These are phyloP conservation scores for Spathaspora girioi DNA, from an alignment of 805 yeast genomes.

Conservation along the genomic window DNA sequence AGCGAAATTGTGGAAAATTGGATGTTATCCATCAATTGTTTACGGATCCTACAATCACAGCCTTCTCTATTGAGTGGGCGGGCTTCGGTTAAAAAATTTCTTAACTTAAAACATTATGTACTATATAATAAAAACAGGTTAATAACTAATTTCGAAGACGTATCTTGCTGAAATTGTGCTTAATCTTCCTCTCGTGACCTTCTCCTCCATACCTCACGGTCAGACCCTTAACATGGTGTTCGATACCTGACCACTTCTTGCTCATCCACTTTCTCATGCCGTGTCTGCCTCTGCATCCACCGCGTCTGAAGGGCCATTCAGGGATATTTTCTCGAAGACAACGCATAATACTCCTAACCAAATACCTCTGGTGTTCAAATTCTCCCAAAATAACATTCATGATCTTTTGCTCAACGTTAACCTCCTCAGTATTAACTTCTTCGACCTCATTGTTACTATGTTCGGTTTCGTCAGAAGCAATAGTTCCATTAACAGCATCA, in stretches of 20 bases:
- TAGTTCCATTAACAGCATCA: conserved; percentile 29
- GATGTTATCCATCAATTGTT: neutral
- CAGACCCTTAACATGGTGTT: neutral
- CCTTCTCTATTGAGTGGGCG: conserved; percentile 90
- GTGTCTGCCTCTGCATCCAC: neutral
- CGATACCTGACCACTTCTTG: neutral
- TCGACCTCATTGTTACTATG: neutral
- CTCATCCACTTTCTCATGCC: neutral
- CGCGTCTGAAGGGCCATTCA: neutral
- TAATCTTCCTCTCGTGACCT: neutral
- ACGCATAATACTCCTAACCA: neutral
- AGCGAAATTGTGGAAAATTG: neutral
- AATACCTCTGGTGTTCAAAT: neutral
- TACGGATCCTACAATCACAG: conserved; percentile 27
- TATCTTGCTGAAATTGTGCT: neutral
- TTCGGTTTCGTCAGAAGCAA: conserved; percentile 10
- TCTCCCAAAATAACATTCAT: neutral
- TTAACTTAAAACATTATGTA: neutral
- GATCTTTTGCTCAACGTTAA: neutral
- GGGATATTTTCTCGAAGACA: neutral
- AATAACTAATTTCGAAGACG: neutral
- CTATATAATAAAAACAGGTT: neutral
- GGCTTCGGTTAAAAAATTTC: conserved; percentile 69
- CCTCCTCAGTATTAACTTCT: neutral
- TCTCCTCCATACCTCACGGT: neutral